These are phyloP conservation scores for Pythium diclinum DNA, from an alignment of 352 stramenopile species.

Conservation along the genomic window DNA sequence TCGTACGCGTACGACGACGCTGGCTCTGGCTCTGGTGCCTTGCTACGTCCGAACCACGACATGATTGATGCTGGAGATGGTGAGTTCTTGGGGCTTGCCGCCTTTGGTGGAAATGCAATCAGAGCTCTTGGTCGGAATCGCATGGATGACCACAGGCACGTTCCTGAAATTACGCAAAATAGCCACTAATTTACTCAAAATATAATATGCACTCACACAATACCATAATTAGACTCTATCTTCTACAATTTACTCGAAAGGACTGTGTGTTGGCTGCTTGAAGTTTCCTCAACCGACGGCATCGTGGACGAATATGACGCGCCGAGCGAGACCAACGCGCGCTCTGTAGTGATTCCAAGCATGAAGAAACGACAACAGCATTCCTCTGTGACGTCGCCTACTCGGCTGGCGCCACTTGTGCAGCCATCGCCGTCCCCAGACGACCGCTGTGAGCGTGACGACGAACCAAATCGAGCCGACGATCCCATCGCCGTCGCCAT, in stretches of 20 bases:
- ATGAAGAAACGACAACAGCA: neutral
- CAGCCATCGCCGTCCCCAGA: neutral
- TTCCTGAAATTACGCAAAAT: neutral
- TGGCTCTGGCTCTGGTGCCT: slow-evolving; percentile 48
- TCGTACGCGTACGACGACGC: slow-evolving; percentile 57
- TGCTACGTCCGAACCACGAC: slow-evolving; percentile 83
- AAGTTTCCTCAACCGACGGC: slow-evolving; percentile 1
- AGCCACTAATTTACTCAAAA: neutral
- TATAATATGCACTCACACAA: neutral
- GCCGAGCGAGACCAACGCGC: neutral
- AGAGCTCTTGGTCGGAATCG: slow-evolving; percentile 2
- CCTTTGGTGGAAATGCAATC: slow-evolving; percentile 2
- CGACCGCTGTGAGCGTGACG: slow-evolving; percentile 15
- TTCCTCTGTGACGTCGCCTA: neutral
- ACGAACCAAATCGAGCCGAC: neutral
- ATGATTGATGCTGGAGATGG: slow-evolving; percentile 27
- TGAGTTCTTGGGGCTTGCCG: neutral
- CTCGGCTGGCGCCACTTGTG: slow-evolving; percentile 11
- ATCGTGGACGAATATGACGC: neutral
- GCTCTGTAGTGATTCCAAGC: neutral
- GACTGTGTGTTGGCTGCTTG: neutral
- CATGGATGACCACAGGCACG: neutral
- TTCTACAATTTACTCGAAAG: neutral
- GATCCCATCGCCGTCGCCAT: slow-evolving; percentile 1
- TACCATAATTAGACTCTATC: neutral